Evolutionary conservation across 495 filamentous ascomycete species (phyloP).

Genomic region (Aspergillus nanangensis): DNA sequence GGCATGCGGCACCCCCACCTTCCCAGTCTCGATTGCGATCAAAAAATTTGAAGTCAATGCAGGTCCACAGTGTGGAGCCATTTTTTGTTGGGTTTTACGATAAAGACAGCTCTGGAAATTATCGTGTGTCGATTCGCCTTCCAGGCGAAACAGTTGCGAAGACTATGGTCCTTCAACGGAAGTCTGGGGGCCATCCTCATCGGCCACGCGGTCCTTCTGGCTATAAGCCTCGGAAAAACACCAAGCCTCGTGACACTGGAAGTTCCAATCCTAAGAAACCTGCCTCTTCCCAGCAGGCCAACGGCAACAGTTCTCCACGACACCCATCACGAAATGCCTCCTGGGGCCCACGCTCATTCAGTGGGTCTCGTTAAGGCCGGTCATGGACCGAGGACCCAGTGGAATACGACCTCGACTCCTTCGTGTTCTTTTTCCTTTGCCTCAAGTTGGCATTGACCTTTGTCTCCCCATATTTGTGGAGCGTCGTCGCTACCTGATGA

Average conservation of each 20-base stretch:
- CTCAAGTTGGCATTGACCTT: constrained; percentile 11
- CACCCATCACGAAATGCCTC: constrained; percentile 27
- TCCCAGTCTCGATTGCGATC: constrained; percentile 27
- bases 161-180: constrained; percentile 26
- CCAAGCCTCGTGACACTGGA: constrained; percentile 30
- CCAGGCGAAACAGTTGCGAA: constrained; percentile 32
- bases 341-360: constrained; percentile 26
- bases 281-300: constrained; percentile 20
- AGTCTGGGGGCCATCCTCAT: constrained; percentile 16
- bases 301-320: constrained; percentile 21
- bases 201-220: constrained; percentile 26
- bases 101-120: constrained; percentile 30
- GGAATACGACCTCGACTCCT: too few species aligned
- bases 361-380: constrained; percentile 15
- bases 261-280: constrained; percentile 22
- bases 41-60: constrained; percentile 33
- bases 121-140: constrained; percentile 27
- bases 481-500: constrained; percentile 23
- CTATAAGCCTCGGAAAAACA: constrained; percentile 32
- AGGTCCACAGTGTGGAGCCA: constrained; percentile 36
- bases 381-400: too few species aligned
- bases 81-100: constrained; percentile 30
- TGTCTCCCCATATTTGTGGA: constrained; percentile 20
- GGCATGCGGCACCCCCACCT: constrained; percentile 40
- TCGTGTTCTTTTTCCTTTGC: too few species aligned